These are phyloP conservation scores for Blastobotrys buckinghamii DNA, from an alignment of 1,139 yeast genomes.

Conservation along the genomic window DNA sequence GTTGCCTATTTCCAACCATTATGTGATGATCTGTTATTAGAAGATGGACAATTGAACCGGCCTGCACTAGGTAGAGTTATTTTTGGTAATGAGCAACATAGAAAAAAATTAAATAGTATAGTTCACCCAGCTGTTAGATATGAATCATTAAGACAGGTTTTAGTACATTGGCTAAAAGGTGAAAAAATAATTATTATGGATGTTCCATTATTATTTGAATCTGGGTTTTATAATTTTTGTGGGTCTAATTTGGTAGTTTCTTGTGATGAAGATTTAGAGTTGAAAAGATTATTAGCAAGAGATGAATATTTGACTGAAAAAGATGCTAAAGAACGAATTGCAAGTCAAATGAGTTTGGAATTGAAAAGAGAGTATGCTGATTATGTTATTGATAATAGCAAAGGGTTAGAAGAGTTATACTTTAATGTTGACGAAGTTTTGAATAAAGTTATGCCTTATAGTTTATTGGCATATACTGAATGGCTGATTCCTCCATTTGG, in stretches of 20 bases:
- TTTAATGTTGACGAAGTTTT: slow-evolving; percentile 45
- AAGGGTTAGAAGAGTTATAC: slow-evolving; percentile 45
- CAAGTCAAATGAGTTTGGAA: slow-evolving; percentile 65
- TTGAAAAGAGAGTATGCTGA: slow-evolving; percentile 59
- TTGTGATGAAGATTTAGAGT: slow-evolving; percentile 53
- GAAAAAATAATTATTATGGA: slow-evolving; percentile 64
- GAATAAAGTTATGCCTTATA: slow-evolving; percentile 42
- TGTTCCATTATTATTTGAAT: slow-evolving; percentile 84
- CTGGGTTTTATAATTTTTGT: slow-evolving; percentile 64
- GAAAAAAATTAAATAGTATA: slow-evolving; percentile 55
- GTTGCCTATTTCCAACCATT: slow-evolving; percentile 51
- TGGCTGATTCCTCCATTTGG: slow-evolving; percentile 56
- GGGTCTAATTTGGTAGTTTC: slow-evolving; percentile 66
- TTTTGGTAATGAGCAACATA: slow-evolving; percentile 57
- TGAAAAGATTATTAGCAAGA: slow-evolving; percentile 55
- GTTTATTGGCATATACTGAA: slow-evolving; percentile 36
- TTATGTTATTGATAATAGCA: slow-evolving; percentile 59
- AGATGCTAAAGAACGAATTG: slow-evolving; percentile 68
- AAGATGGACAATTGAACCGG: slow-evolving; percentile 49
- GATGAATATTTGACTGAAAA: slow-evolving; percentile 60
- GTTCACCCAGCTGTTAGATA: slow-evolving; percentile 86
- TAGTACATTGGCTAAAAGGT: slow-evolving; percentile 51
- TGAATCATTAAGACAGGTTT: slow-evolving; percentile 55
- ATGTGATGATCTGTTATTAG: slow-evolving; percentile 50
- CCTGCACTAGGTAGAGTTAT: slow-evolving; percentile 72